Evolutionary conservation across 208 protist genomes (phyloP).

Genomic region (Crithidia acanthocephali): DNA sequence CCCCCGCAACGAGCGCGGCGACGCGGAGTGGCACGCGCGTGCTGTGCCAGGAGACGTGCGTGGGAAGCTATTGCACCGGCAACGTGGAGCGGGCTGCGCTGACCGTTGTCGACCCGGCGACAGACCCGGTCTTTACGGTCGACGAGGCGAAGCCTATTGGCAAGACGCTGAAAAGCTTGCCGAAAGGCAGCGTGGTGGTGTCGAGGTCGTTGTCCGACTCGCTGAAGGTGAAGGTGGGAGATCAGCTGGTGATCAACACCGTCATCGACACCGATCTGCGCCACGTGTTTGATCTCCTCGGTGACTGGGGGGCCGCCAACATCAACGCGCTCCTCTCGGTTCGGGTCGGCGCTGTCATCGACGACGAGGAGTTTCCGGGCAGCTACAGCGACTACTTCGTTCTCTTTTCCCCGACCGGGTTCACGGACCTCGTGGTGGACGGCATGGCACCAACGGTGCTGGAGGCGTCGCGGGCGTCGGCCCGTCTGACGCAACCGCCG

Average conservation of each 20-base stretch:
- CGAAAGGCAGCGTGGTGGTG: conserved; percentile 1
- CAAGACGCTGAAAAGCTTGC: not conserved
- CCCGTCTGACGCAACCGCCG: conserved; percentile 19
- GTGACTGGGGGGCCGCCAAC: conserved; percentile 13
- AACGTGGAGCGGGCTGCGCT: conserved; percentile 1
- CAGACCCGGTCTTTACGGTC: conserved; percentile 2
- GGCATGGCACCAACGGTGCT: conserved; percentile 32
- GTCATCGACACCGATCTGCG: conserved; percentile 18
- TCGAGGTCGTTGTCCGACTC: not conserved
- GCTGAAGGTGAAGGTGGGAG: conserved; percentile 28
- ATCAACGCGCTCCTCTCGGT: conserved; percentile 32
- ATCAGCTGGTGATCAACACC: conserved; percentile 36
- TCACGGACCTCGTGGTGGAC: conserved; percentile 33
- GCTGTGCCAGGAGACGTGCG: conserved; percentile 21
- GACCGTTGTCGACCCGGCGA: conserved; percentile 7
- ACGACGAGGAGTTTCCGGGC: conserved; percentile 24
- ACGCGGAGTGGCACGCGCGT: not conserved
- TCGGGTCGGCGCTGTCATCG: conserved; percentile 25
- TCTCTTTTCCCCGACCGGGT: conserved; percentile 34
- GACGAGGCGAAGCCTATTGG: not conserved
- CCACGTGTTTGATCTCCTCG: conserved; percentile 22
- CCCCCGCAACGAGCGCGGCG: not conserved
- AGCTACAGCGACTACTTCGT: conserved; percentile 25
- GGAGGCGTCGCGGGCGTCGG: not conserved
- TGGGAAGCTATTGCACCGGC: conserved; percentile 13